Evolutionary conservation across 2,329 filamentous ascomycete species (phyloP).

Genomic region (Pleomassaria siparia): DNA sequence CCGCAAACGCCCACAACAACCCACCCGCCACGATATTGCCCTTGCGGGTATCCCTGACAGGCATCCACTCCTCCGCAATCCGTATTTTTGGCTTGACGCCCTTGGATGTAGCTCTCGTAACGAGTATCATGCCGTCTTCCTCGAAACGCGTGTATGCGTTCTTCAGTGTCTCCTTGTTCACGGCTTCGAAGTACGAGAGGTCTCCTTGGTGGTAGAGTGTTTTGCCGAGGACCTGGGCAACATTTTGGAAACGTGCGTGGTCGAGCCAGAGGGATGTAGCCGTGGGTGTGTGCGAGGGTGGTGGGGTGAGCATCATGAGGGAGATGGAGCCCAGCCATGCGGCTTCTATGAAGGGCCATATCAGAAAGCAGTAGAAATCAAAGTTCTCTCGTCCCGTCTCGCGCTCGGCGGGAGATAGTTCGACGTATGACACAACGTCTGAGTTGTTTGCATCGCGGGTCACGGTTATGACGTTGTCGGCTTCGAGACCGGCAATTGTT

Average conservation of each 20-base stretch:
- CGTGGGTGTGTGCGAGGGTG: slow-evolving; percentile 59
- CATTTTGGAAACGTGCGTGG: slow-evolving; percentile 74
- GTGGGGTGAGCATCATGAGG: slow-evolving; percentile 82
- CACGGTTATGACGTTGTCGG: slow-evolving; percentile 74
- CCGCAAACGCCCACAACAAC: slow-evolving; percentile 86
- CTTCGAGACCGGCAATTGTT: slow-evolving; percentile 75
- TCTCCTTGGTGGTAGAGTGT: slow-evolving; percentile 97
- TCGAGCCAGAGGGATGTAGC: slow-evolving; percentile 69
- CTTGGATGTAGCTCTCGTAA: slow-evolving; percentile 67
- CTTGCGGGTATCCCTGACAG: slow-evolving; percentile 57
- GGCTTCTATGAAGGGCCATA: slow-evolving; percentile 97
- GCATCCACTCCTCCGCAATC: slow-evolving; percentile 74
- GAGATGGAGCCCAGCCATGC: slow-evolving; percentile 89
- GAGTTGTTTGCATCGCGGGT: slow-evolving; percentile 52
- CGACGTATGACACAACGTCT: slow-evolving; percentile 62
- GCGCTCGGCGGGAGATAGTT: slow-evolving; percentile 75
- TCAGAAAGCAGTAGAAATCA: slow-evolving; percentile 97
- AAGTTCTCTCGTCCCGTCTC: slow-evolving; percentile 85
- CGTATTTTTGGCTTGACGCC: slow-evolving; percentile 61
- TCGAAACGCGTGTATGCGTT: slow-evolving; percentile 88
- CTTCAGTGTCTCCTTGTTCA: slow-evolving; percentile 96
- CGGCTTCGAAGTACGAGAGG: slow-evolving; percentile 94
- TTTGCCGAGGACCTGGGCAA: slow-evolving; percentile 83
- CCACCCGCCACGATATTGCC: slow-evolving; percentile 69
- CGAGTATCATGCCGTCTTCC: slow-evolving; percentile 83